These are phyloP conservation scores for Hapsidospora chrysogenum DNA, from an alignment of 495 filamentous ascomycete species.

Conservation along the genomic window DNA sequence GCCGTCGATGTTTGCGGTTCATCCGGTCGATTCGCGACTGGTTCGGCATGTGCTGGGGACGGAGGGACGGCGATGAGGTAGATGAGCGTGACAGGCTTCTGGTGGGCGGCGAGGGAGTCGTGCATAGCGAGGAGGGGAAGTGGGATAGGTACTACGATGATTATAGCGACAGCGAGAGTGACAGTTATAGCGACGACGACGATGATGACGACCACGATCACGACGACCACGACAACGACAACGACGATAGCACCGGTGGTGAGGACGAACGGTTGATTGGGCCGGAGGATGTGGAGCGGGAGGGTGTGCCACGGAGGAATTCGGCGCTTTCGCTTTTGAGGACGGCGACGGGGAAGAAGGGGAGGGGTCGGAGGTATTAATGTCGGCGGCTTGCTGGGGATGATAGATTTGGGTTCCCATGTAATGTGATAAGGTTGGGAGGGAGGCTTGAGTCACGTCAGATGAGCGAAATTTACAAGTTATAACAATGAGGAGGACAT, in stretches of 20 bases:
- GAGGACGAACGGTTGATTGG: too few species aligned
- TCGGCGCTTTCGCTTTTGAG: conserved; percentile 21
- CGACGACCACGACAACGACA: too few species aligned
- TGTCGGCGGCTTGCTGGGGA: conserved; percentile 8
- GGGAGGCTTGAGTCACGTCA: neutral
- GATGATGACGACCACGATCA: too few species aligned
- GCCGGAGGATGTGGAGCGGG: too few species aligned
- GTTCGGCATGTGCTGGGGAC: conserved; percentile 1
- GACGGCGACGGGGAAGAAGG: conserved; percentile 19
- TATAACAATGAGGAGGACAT: neutral
- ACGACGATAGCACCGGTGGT: too few species aligned
- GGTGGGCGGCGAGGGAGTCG: neutral
- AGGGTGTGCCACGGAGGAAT: too few species aligned
- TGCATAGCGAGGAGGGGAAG: too few species aligned
- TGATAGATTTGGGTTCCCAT: too few species aligned
- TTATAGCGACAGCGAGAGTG: neutral
- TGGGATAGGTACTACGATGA: too few species aligned
- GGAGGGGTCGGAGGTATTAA: conserved; percentile 19
- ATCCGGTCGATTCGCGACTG: neutral
- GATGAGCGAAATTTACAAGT: neutral
- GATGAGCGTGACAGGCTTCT: neutral
- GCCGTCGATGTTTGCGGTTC: neutral
- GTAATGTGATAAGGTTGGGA: neutral
- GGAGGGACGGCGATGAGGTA: neutral
- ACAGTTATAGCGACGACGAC: too few species aligned